Evolutionary conservation across 345 rosid genomes (phyloP), one percentile per base, ranked within the genome.

Genomic region (Eucalyptus coolabah): DNA sequence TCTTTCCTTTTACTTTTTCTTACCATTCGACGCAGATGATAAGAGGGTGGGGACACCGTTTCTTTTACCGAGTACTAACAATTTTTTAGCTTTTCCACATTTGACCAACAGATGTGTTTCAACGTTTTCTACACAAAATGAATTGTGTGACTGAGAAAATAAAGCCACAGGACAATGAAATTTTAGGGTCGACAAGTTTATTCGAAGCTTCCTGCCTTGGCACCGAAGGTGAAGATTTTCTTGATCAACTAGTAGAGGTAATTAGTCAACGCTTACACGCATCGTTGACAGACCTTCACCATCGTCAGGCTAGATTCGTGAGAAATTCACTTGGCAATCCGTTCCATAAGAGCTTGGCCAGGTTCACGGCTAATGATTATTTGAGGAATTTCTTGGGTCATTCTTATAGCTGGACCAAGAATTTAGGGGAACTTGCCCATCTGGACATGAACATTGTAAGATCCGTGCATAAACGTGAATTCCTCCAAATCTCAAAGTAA

Each of bases 131-230:
- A 37, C 4, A 77, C 87, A 88, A 93, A 44, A 67, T 44, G 26
- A 49, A 49, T n/a, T 37, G 9, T 3, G 54, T 50, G 21, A 15
- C 42, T 13, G 88, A 77, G 82, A 51, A 87, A 90, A n/a, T 93
- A 69, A 42, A 49, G 34, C 69, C 26, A 53, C 44, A 40, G 81
- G 34, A n/a, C 37, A 47, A 50, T 12, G 90, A 86, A 42, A 50
- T 86, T 7, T 16, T 86, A 88, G 95, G 94, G 47, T 37, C 95
- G 86, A 89, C 91, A 86, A 92, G 89, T 50, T 82, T 95, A 87
- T 93, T 88, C 42, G 96, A 95, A 92, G 98, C 98, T 88, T 92
- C 95, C 24, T 93, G 93, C 40, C 90, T 95, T 21, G 87, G 94
- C 69, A 85, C 90, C 19, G 91, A 87, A n/a, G 97, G 93, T 13